A percentile compares a stretch with the other conserved stretches of the same genome.
Conservation (phyloP, 75 land plant species). For the Cryptomeria japonica region DNA sequence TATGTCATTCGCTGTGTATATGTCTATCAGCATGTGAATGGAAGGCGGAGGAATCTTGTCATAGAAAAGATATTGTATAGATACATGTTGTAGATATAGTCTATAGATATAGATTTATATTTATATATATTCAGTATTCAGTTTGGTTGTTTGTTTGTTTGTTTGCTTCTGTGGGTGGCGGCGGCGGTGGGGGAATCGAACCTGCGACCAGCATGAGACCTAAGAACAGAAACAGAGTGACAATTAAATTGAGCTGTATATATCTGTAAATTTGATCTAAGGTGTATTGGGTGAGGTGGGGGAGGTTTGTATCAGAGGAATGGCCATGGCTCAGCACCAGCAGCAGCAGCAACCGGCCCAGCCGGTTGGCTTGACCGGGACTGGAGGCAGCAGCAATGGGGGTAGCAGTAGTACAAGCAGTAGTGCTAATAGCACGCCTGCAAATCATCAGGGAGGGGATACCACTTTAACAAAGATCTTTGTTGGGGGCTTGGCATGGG, state of each 20-base stretch:
- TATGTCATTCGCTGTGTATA: not conserved
- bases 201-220: not conserved
- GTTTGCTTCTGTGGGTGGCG: not conserved
- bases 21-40: not conserved
- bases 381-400: slow-evolving; percentile 7
- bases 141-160: slow-evolving; percentile 5
- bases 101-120: not conserved
- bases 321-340: slow-evolving; percentile 9
- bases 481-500: slow-evolving; percentile 94
- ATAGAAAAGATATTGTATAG: not conserved
- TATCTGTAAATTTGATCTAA: not conserved
- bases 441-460: slow-evolving; percentile 50
- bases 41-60: not conserved
- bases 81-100: not conserved
- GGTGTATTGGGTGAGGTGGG: not conserved
- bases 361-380: not conserved
- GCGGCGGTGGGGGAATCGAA: not conserved
- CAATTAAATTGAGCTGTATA: not conserved
- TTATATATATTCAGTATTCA: not conserved
- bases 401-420: slow-evolving; percentile 12
- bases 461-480: slow-evolving; percentile 89
- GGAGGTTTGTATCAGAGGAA: not conserved
- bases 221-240: not conserved
- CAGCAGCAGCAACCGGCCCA: slow-evolving; percentile 4
- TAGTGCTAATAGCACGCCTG: not conserved